phyloP scores from a whole-genome alignment of 176 grass and related monocot species.

The Tuctoria greenei region DNA sequence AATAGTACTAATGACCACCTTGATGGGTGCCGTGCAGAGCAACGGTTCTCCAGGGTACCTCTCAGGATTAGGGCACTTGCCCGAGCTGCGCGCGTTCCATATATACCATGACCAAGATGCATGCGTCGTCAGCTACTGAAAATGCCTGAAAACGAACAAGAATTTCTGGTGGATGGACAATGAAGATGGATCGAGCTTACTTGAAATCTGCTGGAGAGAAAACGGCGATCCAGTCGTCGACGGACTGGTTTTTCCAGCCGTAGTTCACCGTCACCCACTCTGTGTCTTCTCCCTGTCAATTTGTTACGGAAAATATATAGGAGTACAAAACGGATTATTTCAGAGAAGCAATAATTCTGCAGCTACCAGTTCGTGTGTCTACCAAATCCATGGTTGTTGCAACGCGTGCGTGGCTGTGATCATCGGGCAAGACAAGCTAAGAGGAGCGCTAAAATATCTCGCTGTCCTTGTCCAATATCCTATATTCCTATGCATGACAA shows the following conservation, averaged over 20 bases:
- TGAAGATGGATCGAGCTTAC: conserved; percentile 33
- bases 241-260: conserved; percentile 42
- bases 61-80: conserved; percentile 42
- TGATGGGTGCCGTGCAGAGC: conserved; percentile 86
- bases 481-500: too few relatives aligned
- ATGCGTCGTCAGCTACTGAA: neutral
- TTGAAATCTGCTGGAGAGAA: conserved; percentile 78
- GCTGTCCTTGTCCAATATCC: neutral
- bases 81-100: conserved; percentile 36
- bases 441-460: neutral
- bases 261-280: conserved; percentile 61
- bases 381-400: neutral
- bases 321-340: neutral
- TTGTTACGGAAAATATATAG: neutral
- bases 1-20: conserved; percentile 27
- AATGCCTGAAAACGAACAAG: neutral
- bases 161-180: neutral
- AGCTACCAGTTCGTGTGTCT: neutral
- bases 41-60: conserved; percentile 48
- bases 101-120: neutral
- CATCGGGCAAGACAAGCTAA: neutral
- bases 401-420: neutral
- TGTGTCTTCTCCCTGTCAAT: conserved; percentile 62
- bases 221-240: conserved; percentile 76
- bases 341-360: neutral